Conservation (phyloP, 208 protist genomes). For the Perkinsela sp. region DNA sequence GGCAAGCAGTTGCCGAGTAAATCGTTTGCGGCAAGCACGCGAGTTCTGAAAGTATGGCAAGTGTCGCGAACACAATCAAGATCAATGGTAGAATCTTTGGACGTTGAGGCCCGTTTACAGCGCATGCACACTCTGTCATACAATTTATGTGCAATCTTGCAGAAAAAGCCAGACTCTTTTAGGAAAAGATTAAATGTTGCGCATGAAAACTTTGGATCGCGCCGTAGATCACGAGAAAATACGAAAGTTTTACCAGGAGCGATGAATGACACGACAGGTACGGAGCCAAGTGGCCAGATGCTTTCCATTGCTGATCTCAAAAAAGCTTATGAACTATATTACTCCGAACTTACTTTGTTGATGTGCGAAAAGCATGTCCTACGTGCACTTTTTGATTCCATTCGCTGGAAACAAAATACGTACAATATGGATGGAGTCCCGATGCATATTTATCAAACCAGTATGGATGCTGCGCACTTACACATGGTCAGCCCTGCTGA, state of each 20-base stretch:
- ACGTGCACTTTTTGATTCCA: no score
- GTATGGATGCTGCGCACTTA: background rate
- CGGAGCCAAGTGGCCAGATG: background rate
- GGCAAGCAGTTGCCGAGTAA: no score
- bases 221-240: no score
- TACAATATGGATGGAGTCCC: no score
- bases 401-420: no score
- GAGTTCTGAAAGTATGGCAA: no score
- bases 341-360: background rate
- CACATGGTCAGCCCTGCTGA: background rate
- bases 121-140: background rate
- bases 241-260: background rate
- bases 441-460: no score
- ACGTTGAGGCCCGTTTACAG: background rate
- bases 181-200: background rate
- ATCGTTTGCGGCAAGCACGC: no score
- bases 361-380: no score
- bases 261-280: background rate
- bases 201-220: background rate
- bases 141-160: background rate
- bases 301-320: background rate
- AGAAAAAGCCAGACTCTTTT: background rate
- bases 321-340: background rate
- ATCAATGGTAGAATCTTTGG: no score
- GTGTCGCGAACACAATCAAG: no score